phyloP scores from a whole-genome alignment of 345 rosid genomes.

The Alliaria petiolata region DNA sequence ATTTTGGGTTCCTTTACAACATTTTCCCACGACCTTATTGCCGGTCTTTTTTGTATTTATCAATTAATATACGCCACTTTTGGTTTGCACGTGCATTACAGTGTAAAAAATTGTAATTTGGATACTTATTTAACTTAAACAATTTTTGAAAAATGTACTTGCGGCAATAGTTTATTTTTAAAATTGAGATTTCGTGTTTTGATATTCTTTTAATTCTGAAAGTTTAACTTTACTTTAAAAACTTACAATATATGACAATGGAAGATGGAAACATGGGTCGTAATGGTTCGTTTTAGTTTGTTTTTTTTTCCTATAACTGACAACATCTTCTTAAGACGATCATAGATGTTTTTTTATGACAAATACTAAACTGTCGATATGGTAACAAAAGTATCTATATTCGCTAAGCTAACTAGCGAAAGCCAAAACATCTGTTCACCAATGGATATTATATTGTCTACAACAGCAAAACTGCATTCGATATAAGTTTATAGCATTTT shows the following conservation, averaged over 20 bases:
- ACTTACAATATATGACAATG: neutral
- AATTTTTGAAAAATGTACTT: conserved; percentile 11
- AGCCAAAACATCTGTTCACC: too few species aligned
- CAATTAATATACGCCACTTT: neutral
- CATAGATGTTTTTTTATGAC: too few species aligned
- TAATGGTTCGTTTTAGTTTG: neutral
- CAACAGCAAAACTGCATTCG: too few species aligned
- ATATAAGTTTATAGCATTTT: too few species aligned
- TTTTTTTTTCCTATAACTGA: neutral
- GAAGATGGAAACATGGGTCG: neutral
- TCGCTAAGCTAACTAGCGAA: too few species aligned
- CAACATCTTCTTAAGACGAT: neutral
- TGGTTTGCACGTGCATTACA: conserved; percentile 24
- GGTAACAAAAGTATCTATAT: too few species aligned
- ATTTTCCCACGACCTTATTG: conserved; percentile 23
- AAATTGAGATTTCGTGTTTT: neutral
- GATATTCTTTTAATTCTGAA: neutral
- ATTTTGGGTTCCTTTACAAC: conserved; percentile 24
- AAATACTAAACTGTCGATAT: too few species aligned
- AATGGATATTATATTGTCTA: too few species aligned
- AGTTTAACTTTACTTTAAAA: neutral
- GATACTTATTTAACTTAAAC: neutral
- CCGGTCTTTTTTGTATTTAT: neutral
- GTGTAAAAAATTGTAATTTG: neutral
- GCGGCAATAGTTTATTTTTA: conserved; percentile 3